Conservation (phyloP, 371 early-diverging fungal genomes). For the Funneliformis caledonium region DNA sequence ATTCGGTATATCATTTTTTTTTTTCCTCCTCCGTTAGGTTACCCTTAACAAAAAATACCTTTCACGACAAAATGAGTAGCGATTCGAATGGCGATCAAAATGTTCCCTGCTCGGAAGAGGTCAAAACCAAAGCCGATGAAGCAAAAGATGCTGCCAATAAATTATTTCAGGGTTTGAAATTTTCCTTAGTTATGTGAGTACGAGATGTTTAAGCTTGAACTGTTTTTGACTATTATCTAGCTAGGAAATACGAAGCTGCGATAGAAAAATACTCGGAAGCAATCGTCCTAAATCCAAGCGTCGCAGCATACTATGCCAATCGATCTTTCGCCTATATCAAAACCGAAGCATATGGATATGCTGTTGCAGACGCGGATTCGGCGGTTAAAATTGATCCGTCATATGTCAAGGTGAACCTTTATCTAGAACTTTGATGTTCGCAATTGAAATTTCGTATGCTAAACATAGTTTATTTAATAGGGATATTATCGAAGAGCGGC, state of each 20-base stretch:
- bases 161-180: slow-evolving; percentile 65
- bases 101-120: slow-evolving; percentile 49
- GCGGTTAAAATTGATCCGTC: slow-evolving; percentile 84
- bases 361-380: slow-evolving; percentile 84
- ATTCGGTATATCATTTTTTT: background rate
- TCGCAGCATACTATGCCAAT: slow-evolving; percentile 89
- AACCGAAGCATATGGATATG: slow-evolving; percentile 89
- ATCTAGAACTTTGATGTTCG: background rate
- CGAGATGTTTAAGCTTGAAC: background rate
- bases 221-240: slow-evolving; percentile 42
- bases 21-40: background rate
- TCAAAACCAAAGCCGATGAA: slow-evolving; percentile 59
- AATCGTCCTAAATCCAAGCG: slow-evolving; percentile 79
- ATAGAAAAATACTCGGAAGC: slow-evolving; percentile 85
- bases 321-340: slow-evolving; percentile 90
- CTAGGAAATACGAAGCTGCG: slow-evolving; percentile 81
- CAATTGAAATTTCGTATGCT: background rate
- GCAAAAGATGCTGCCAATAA: slow-evolving; percentile 81
- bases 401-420: slow-evolving; percentile 75
- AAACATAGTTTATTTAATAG: slow-evolving; percentile 41
- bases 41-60: background rate
- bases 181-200: background rate
- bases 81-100: slow-evolving; percentile 38
- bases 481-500: slow-evolving; percentile 90
- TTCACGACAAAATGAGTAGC: background rate